phyloP scores from a whole-genome alignment of 495 filamentous ascomycete species.

The Pseudomonodictys pantanalensis region DNA sequence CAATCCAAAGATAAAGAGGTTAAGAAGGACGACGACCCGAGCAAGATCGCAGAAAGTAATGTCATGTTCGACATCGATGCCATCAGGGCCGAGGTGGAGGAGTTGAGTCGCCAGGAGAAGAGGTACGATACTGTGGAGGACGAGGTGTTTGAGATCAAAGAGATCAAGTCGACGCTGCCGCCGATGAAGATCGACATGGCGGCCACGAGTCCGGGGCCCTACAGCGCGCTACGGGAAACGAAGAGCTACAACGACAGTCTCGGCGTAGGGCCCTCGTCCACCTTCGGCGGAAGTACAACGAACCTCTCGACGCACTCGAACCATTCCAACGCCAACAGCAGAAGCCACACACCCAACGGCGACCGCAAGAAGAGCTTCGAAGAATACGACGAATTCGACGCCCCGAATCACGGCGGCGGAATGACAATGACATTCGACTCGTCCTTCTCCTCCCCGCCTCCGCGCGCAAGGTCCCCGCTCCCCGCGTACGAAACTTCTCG shows the following conservation, averaged over 20 bases:
- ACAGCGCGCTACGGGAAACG: constrained; percentile 22
- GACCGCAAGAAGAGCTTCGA: constrained; percentile 17
- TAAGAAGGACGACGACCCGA: constrained; percentile 39
- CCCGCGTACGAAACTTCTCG: background rate
- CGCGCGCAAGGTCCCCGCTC: constrained; percentile 13
- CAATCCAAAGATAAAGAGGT: constrained; percentile 33
- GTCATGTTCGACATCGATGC: constrained; percentile 96
- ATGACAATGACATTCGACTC: constrained; percentile 36
- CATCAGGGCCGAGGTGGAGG: constrained; percentile 63
- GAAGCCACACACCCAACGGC: background rate
- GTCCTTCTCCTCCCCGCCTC: too few species aligned
- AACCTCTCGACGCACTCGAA: constrained; percentile 6
- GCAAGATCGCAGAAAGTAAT: constrained; percentile 40
- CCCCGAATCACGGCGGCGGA: constrained; percentile 20
- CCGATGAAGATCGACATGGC: constrained; percentile 72
- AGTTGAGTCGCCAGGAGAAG: too few species aligned
- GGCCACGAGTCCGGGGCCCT: constrained; percentile 10
- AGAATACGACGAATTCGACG: constrained; percentile 30
- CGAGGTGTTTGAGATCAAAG: constrained; percentile 70
- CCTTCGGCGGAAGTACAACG: constrained; percentile 1
- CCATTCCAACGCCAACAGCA: too few species aligned
- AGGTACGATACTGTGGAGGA: too few species aligned
- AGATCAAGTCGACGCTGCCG: constrained; percentile 83
- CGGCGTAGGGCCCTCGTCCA: background rate
- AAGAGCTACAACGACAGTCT: constrained; percentile 37